Evolutionary conservation across 306 rosid genomes (phyloP), one percentile per base, ranked within the genome.

Genomic region (Calophaca sinica): DNA sequence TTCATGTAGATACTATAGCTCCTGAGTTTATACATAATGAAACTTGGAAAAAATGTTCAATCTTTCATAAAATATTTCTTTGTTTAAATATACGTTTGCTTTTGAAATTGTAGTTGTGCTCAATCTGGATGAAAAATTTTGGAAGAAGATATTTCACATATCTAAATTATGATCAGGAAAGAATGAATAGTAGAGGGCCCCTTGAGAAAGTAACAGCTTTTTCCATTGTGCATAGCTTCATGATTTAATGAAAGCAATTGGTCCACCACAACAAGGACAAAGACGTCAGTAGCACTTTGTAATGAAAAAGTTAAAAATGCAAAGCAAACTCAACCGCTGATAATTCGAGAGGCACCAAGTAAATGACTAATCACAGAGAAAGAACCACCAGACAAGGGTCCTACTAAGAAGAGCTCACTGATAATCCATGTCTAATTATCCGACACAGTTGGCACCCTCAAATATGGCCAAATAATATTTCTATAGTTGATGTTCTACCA

Each of bases 351-450:
- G 62, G 68, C 60, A 61, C 29, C 64, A 52, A 29, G 26, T 20
- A 20, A 31, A 26, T 59, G 54, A 42, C 38, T 74, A 44, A 13
- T 62, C 26, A 4, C 2, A 68, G 33, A 31, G 44, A 20, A 74
- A 60, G 4, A 7, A 50, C 8, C 77, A 46, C 29, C 4, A 15
- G 49, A 13, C 3, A 31, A 36, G 26, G 81, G 41, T 70, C 78
- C 77, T 57, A 52, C 81, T 5, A 74, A 57, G 28, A 69, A 59
- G 35, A 52, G 70, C 66, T 31, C 61, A 35, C 52, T 12, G 66
- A 77, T 33, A 75, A 75, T 72, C 74, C 82, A 63, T 68, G 88
- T 77, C 81, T 61, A 41, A 58, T 35, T 60, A 82, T 73, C 76
- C 26, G 26, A 69, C 69, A 69, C 69, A 71, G 82, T 53, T 74